Conservation (phyloP, 495 filamentous ascomycete species). For the Neurospora sp. region DNA sequence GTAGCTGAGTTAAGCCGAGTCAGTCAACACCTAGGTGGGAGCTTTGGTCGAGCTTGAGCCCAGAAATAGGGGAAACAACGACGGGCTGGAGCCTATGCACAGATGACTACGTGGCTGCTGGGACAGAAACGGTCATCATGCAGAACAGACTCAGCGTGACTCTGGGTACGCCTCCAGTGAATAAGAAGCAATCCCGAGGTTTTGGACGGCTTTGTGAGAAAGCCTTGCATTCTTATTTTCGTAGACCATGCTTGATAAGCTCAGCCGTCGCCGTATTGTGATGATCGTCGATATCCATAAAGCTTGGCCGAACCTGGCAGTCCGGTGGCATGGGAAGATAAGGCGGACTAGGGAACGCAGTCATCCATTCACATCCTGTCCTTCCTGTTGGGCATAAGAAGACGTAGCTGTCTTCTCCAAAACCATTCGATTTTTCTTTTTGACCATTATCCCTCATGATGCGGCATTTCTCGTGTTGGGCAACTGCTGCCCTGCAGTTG, state of each 20-base stretch:
- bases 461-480: background rate
- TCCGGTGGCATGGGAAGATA: background rate
- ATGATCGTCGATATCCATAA: background rate
- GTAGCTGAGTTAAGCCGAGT: background rate
- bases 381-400: background rate
- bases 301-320: background rate
- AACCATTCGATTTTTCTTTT: background rate
- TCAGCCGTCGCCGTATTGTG: background rate
- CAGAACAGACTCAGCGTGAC: background rate
- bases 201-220: background rate
- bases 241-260: background rate
- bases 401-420: background rate
- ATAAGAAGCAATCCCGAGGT: background rate
- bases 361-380: background rate
- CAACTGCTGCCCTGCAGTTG: background rate
- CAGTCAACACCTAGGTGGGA: background rate
- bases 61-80: background rate
- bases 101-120: background rate
- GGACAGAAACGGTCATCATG: background rate
- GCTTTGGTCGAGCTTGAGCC: background rate
- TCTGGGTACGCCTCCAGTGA: background rate
- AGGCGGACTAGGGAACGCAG: background rate
- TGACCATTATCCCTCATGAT: background rate
- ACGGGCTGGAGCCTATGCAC: background rate
- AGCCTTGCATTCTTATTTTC: background rate